These are phyloP conservation scores for Phytophthora megakarya DNA, from an alignment of 352 stramenopile genomes.

Conservation along the genomic window DNA sequence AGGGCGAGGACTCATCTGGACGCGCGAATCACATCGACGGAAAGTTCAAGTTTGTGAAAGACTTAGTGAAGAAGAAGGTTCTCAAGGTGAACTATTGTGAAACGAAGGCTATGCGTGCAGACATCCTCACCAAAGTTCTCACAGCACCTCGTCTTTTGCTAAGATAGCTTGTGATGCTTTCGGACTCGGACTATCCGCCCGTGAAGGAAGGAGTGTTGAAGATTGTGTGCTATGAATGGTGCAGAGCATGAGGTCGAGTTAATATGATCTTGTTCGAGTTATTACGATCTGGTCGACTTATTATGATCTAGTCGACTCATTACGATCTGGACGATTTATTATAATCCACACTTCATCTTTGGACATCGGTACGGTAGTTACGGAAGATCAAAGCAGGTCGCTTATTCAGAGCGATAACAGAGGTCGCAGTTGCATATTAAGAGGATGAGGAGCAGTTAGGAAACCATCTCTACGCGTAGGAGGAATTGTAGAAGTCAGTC, in stretches of 20 bases:
- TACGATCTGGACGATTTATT: no score
- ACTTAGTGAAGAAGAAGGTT: conserved; percentile 16
- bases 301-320: no score
- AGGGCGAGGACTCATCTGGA: conserved; percentile 14
- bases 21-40: conserved; percentile 15
- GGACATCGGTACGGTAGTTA: neutral
- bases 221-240: no score
- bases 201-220: conserved; percentile 16
- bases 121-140: conserved; percentile 23
- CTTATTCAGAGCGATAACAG: neutral
- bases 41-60: conserved; percentile 21
- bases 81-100: conserved; percentile 13
- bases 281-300: no score
- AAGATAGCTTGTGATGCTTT: conserved; percentile 9
- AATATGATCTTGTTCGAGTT: no score
- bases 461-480: neutral
- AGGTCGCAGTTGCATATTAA: neutral
- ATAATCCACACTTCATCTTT: no score
- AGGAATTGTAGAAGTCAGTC: neutral
- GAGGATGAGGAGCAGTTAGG: neutral
- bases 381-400: neutral
- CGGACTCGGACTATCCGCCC: neutral
- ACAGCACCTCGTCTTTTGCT: conserved; percentile 6
- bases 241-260: no score
- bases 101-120: conserved; percentile 18